Percentiles rank a stretch among this genome's conserved stretches.
Conservation (phyloP, 768 basidiomycete species). For the Tylopilus subfusipes region DNA sequence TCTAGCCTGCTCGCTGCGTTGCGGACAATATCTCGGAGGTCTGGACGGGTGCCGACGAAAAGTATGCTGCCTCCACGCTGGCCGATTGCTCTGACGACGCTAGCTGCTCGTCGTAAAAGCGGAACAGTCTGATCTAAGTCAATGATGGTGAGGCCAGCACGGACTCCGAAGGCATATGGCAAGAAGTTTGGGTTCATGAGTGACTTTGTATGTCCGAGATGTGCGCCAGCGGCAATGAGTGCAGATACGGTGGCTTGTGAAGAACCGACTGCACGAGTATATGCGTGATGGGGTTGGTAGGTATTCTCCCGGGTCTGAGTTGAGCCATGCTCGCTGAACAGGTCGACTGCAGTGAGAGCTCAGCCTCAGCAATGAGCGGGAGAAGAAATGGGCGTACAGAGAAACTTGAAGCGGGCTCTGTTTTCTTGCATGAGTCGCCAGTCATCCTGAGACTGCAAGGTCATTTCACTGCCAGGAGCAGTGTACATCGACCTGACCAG, state of each 20-base stretch:
- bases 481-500: conserved; percentile 29
- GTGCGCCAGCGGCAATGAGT: conserved; percentile 88
- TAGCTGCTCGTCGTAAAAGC: conserved; percentile 85
- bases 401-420: conserved; percentile 50
- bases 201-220: conserved; percentile 83
- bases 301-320: conserved; percentile 62
- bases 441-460: conserved; percentile 50
- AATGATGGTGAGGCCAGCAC: conserved; percentile 87
- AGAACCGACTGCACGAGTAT: conserved; percentile 58
- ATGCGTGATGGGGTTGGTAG: conserved; percentile 68
- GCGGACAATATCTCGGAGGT: conserved; percentile 69
- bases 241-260: conserved; percentile 78
- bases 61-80: conserved; percentile 79
- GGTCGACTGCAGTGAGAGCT: conserved; percentile 44
- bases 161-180: conserved; percentile 90
- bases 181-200: conserved; percentile 88
- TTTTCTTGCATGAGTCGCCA: conserved; percentile 63
- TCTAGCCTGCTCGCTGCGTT: conserved; percentile 80
- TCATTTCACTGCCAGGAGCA: conserved; percentile 27
- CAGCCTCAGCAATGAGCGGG: conserved; percentile 8
- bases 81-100: conserved; percentile 79
- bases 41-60: conserved; percentile 85
- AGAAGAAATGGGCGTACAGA: conserved; percentile 44
- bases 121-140: conserved; percentile 94
- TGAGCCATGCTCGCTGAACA: conserved; percentile 73